A percentile compares a stretch with the other conserved stretches of the same genome.
These are phyloP conservation scores for Paspalum notatum DNA, from an alignment of 176 grass and related monocot species.

Conservation along the genomic window DNA sequence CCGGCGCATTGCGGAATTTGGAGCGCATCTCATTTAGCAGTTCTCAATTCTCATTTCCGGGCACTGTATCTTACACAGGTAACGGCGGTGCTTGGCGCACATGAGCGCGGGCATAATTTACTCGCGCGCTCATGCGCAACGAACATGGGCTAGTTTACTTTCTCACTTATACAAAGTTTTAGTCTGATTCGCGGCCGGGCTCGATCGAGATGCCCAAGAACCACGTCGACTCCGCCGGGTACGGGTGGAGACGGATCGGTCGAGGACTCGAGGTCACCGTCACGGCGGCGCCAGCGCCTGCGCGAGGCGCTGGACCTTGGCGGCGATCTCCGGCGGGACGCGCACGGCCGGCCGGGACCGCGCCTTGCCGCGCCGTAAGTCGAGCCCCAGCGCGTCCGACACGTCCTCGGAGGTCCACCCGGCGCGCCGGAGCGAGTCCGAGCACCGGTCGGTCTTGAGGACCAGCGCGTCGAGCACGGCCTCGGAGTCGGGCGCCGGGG, in stretches of 20 bases:
- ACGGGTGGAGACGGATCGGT: not conserved
- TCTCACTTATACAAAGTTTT: constrained; percentile 43
- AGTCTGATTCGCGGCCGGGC: constrained; percentile 45
- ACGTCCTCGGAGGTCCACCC: constrained; percentile 96
- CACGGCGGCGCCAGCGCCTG: constrained; percentile 53
- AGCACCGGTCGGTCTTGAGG: constrained; percentile 73
- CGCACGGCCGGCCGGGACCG: constrained; percentile 33
- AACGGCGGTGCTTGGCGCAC: constrained; percentile 37
- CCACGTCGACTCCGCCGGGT: not conserved
- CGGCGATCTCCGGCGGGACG: constrained; percentile 73
- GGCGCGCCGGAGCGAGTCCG: constrained; percentile 75
- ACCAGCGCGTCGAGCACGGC: constrained; percentile 75
- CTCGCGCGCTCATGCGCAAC: constrained; percentile 24
- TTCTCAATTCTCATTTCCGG: not conserved
- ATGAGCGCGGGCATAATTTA: constrained; percentile 50
- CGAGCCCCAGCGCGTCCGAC: constrained; percentile 76
- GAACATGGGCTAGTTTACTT: constrained; percentile 54
- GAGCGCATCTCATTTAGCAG: not conserved
- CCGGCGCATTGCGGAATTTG: not conserved
- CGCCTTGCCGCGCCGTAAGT: constrained; percentile 45
- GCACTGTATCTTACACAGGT: constrained; percentile 29
- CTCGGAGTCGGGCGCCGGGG: constrained; percentile 48
- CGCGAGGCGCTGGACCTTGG: constrained; percentile 76
- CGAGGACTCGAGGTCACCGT: not conserved
- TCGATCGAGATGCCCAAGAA: not conserved